Percentiles rank a stretch among this genome's conserved stretches.
phyloP scores from a whole-genome alignment of 305 asterid species.

The Ajuga reptans region DNA sequence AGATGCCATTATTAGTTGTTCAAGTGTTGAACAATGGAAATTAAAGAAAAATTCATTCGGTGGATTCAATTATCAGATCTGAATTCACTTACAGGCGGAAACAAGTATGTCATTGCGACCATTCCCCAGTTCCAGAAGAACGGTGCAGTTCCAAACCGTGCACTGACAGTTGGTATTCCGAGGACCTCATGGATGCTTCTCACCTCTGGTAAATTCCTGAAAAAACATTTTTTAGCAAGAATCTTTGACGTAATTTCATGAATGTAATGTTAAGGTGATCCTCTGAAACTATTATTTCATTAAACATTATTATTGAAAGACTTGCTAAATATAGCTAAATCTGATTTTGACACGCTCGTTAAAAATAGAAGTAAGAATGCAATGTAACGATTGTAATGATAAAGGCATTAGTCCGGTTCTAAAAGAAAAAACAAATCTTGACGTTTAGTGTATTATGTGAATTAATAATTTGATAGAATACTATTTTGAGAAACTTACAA shows the following conservation, averaged over 20 bases:
- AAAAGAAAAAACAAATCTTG: background rate
- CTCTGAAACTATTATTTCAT: background rate
- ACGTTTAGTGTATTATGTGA: background rate
- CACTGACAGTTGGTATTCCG: conserved; percentile 53
- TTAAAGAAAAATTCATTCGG: background rate
- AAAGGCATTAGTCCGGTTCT: background rate
- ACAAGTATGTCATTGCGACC: conserved; percentile 43
- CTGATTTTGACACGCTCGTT: background rate
- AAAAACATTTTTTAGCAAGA: background rate
- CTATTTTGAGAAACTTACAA: conserved; percentile 42
- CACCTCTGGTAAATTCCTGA: conserved; percentile 56
- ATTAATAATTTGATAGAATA: background rate
- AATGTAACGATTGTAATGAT: background rate
- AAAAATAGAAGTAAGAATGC: background rate
- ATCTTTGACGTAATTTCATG: background rate
- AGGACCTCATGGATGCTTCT: conserved; percentile 47
- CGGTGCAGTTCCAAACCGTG: conserved; percentile 56
- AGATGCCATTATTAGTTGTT: background rate
- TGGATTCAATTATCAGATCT: conserved; percentile 2
- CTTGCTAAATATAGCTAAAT: background rate
- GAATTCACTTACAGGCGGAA: conserved; percentile 39
- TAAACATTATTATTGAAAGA: background rate
- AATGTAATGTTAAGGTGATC: background rate
- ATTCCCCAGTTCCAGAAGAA: conserved; percentile 67
- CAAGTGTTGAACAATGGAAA: background rate